These are phyloP conservation scores for Calocybe gangraenosa DNA, from an alignment of 768 basidiomycete species.

Conservation along the genomic window DNA sequence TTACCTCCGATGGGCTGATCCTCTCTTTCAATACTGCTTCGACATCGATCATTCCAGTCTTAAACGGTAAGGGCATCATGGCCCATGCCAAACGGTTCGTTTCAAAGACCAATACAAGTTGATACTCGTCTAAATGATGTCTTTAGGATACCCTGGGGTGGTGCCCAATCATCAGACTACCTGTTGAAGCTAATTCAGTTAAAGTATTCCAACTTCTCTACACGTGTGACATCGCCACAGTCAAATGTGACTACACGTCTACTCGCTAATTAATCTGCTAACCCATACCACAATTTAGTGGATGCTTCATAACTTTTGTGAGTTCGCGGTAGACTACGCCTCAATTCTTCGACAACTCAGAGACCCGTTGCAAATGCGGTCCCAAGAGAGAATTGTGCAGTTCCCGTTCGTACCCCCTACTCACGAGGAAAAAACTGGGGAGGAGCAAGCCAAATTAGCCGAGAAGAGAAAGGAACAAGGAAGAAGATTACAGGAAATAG, in stretches of 20 bases:
- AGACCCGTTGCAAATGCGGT: constrained; percentile 60
- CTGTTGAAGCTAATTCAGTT: constrained; percentile 91
- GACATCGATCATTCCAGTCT: constrained; percentile 86
- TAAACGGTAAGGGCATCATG: constrained; percentile 78
- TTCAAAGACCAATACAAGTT: background rate
- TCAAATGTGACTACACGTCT: constrained; percentile 55
- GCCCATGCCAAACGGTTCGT: constrained; percentile 80
- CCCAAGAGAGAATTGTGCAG: constrained; percentile 71
- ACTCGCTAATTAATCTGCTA: background rate
- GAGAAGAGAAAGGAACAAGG: constrained; percentile 88
- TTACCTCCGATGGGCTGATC: constrained; percentile 71
- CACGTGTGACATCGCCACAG: constrained; percentile 72
- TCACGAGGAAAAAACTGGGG: constrained; percentile 84
- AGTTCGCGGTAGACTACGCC: constrained; percentile 76
- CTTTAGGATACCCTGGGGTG: constrained; percentile 88
- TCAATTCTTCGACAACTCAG: constrained; percentile 61
- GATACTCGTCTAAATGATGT: background rate
- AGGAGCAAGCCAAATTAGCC: constrained; percentile 72
- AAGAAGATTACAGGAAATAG: constrained; percentile 84
- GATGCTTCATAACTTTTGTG: constrained; percentile 87
- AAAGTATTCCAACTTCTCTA: constrained; percentile 92
- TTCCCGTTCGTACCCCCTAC: constrained; percentile 74
- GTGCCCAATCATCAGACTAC: constrained; percentile 86
- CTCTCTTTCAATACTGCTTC: constrained; percentile 91
- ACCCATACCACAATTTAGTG: constrained; percentile 46